Evolutionary conservation across 2,329 filamentous ascomycete species (phyloP), one percentile per base, ranked within the genome.

Genomic region (Fusarium citri): DNA sequence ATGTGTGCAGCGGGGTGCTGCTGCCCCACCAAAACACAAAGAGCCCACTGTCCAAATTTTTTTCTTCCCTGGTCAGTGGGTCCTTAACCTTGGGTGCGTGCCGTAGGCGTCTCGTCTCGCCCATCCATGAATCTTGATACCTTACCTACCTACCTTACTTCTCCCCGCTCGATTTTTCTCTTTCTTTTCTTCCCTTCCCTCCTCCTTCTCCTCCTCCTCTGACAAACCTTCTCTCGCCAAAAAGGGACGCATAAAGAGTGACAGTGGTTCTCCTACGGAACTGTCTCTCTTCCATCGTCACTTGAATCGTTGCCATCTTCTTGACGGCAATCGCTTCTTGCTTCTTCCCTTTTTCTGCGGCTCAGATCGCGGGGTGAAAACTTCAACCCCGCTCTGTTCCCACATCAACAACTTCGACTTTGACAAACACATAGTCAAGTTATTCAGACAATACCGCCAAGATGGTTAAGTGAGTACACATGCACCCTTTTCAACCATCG

Each of bases 401-500:
- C 74, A 76, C 77, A 76, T 75, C 77, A 73, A 74, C 74, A 77
- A 74, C 73, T 77, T 77, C 72, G 76, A 77, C 66, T 77, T 79
- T 79, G 59, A 74, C 59, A 70, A 66, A 74, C 74, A 76, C 71
- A 74, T 79, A 79, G 76, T 75, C 76, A 81, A 78, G 80, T 82
- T 77, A 79, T 76, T 77, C 72, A 77, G 81, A 81, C 83, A 92
- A 89, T 83, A 93, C 94, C 93, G 94, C 87, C 92, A 98, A 94
- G 84, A 99, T 99, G 96, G 96, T 99, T 84, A 98, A 98, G 94
- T 98, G 92, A 92, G 94, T 95, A 59, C 59, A 37, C 62, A 53
- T 58, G 42, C 51, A 61, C 58, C 28, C 42, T 55, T 45, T 55
- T 41, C 12, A 46, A 51, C 47, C 51, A 28, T 18, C 26, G 28